Percentiles rank a stretch among this genome's conserved stretches.
Evolutionary conservation across 176 grass and related monocot genomes (phyloP).

Genomic region (Echinochloa phyllopogon): DNA sequence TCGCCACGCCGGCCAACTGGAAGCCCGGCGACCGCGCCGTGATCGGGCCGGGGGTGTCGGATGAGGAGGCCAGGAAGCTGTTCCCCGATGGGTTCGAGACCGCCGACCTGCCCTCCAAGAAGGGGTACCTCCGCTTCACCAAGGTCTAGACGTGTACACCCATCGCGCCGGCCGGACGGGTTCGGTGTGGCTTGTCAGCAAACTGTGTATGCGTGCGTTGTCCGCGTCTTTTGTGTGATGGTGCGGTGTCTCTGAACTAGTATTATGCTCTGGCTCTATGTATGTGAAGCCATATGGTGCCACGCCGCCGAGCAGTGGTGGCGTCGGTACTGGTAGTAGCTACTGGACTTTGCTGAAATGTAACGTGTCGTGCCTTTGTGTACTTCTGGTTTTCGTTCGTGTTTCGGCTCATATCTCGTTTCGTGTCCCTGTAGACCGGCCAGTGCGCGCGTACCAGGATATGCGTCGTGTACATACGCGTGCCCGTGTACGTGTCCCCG

Average conservation of each 20-base stretch:
- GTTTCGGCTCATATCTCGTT: too few relatives aligned
- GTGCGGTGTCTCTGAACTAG: neutral
- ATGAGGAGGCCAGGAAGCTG: slow-evolving; percentile 72
- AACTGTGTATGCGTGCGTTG: neutral
- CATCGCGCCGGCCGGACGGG: neutral
- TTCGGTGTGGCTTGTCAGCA: too few relatives aligned
- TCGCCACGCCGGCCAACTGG: slow-evolving; percentile 90
- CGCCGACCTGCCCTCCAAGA: slow-evolving; percentile 69
- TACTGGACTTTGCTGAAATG: neutral
- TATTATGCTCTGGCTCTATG: too few relatives aligned
- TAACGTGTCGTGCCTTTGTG: neutral
- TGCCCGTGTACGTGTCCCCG: too few relatives aligned
- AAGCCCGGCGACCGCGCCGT: slow-evolving; percentile 71
- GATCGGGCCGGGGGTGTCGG: slow-evolving; percentile 64
- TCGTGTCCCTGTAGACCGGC: too few relatives aligned
- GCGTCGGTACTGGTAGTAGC: neutral
- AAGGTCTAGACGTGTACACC: slow-evolving; percentile 37
- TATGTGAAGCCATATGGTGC: neutral
- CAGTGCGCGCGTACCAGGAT: too few relatives aligned
- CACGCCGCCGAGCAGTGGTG: neutral
- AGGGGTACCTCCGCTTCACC: slow-evolving; percentile 84
- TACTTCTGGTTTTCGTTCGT: neutral
- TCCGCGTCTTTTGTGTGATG: neutral
- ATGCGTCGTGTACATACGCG: too few relatives aligned
- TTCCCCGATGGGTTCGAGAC: slow-evolving; percentile 67